Conservation (phyloP, 1,139 yeast genomes). For the Sugiyamaella novakii region DNA sequence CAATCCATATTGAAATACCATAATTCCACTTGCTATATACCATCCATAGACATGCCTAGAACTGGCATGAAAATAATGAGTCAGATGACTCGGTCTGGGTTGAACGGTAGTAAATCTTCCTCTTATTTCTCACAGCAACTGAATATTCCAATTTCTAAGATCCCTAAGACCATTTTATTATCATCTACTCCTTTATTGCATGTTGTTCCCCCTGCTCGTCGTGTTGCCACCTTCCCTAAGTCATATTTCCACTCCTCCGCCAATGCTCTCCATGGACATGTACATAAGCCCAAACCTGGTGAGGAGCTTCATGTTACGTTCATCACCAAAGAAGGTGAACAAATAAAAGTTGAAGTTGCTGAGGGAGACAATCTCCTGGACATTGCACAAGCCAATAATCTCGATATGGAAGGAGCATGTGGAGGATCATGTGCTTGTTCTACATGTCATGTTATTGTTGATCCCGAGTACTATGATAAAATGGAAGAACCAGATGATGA, state of each 20-base stretch:
- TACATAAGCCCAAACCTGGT: slow-evolving; percentile 88
- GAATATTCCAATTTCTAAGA: no score
- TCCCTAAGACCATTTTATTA: not conserved
- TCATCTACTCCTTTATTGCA: not conserved
- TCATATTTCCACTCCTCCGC: slow-evolving; percentile 6
- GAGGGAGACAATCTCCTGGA: slow-evolving; percentile 92
- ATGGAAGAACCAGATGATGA: slow-evolving; percentile 97
- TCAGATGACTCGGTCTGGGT: no score
- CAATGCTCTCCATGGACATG: slow-evolving; percentile 65
- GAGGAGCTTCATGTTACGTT: slow-evolving; percentile 90
- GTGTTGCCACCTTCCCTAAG: not conserved
- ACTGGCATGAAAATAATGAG: no score
- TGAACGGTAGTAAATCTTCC: no score
- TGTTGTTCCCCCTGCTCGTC: not conserved
- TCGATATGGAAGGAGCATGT: slow-evolving; percentile 98
- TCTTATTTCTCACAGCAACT: no score
- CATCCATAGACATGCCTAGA: no score
- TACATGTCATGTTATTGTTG: slow-evolving; percentile 94
- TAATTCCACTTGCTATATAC: no score
- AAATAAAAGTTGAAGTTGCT: slow-evolving; percentile 77
- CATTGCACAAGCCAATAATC: slow-evolving; percentile 89
- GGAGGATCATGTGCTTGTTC: slow-evolving; percentile 99
- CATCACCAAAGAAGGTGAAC: slow-evolving; percentile 88
- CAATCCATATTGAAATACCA: no score
- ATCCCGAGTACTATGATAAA: slow-evolving; percentile 87